Percentiles rank a stretch among this genome's conserved stretches.
phyloP scores from a whole-genome alignment of 2,329 filamentous ascomycete genomes.

The Colletotrichum euphorbiae region DNA sequence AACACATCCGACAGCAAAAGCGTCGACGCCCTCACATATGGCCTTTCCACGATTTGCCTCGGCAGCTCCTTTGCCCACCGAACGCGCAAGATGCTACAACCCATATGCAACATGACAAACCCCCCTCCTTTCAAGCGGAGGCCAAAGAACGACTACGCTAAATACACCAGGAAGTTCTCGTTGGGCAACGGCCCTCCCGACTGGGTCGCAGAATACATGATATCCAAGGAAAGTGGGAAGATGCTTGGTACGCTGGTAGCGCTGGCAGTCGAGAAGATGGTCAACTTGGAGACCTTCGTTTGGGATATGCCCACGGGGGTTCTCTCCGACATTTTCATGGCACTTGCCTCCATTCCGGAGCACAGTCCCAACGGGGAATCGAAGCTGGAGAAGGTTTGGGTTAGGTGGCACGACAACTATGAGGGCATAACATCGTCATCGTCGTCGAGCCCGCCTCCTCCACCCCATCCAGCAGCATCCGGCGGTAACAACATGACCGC shows the following conservation, averaged over 20 bases:
- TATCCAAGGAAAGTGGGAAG: conserved; percentile 85
- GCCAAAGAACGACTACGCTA: conserved; percentile 75
- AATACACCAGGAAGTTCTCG: conserved; percentile 84
- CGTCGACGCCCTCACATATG: conserved; percentile 86
- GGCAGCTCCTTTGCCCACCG: conserved; percentile 61
- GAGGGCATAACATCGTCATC: conserved; percentile 53
- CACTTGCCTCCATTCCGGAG: conserved; percentile 77
- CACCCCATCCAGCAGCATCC: conserved; percentile 44
- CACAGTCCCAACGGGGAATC: conserved; percentile 68
- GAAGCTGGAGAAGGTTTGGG: conserved; percentile 79
- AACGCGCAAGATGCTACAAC: conserved; percentile 50
- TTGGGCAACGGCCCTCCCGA: conserved; percentile 83
- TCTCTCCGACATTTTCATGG: conserved; percentile 83
- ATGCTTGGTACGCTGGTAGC: conserved; percentile 89
- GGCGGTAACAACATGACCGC: conserved; percentile 54
- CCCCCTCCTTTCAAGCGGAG: conserved; percentile 35
- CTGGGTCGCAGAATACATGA: conserved; percentile 85
- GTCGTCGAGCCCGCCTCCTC: conserved; percentile 46
- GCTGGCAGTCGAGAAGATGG: conserved; percentile 83
- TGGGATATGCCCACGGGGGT: conserved; percentile 94
- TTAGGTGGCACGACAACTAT: conserved; percentile 85
- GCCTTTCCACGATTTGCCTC: conserved; percentile 82
- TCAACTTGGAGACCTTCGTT: conserved; percentile 82
- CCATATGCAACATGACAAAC: conserved; percentile 30
- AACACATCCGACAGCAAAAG: conserved; percentile 74